Conservation (phyloP, 176 grass and related monocot species). For the Ensete ventricosum region DNA sequence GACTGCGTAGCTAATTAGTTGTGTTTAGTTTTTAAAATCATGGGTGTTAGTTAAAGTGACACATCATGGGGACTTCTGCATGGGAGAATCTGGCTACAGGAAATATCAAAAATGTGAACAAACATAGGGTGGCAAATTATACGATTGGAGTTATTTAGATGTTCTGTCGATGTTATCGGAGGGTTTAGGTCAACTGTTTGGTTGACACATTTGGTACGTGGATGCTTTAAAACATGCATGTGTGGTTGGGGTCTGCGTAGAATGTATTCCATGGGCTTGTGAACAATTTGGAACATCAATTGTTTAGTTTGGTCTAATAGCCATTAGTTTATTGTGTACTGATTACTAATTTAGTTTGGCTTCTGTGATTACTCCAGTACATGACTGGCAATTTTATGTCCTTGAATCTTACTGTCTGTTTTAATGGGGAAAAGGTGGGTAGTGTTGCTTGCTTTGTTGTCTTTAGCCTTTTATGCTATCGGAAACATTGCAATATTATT, state of each 20-base stretch:
- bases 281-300: no score
- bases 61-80: not conserved
- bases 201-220: not conserved
- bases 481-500: no score
- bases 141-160: not conserved
- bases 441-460: not conserved
- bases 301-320: not conserved
- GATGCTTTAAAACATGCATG: not conserved
- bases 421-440: not conserved
- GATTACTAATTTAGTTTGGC: not conserved
- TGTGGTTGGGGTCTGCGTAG: no score
- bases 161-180: not conserved
- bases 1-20: not conserved
- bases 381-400: not conserved
- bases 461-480: not conserved
- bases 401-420: not conserved
- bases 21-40: not conserved
- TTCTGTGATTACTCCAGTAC: not conserved
- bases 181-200: not conserved
- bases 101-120: not conserved
- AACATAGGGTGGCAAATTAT: not conserved
- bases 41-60: not conserved
- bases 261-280: no score
- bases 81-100: not conserved
- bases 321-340: not conserved